Conservation (phyloP, 208 protist genomes). For the Naegleria fowleri region DNA sequence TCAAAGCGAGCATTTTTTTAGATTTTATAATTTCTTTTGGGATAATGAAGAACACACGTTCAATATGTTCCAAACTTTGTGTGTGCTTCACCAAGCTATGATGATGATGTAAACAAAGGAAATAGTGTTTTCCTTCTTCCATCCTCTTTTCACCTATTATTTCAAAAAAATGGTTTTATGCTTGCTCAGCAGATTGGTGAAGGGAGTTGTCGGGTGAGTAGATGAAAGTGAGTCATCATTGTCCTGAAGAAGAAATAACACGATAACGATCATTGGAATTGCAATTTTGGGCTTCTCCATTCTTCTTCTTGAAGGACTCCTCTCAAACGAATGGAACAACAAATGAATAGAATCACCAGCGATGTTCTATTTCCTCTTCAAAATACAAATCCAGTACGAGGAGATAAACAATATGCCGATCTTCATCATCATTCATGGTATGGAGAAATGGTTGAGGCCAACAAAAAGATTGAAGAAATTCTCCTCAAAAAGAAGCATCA, state of each 20-base stretch:
- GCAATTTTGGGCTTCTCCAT: not conserved
- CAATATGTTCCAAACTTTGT: too few species aligned
- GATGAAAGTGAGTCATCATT: not conserved
- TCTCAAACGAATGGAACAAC: not conserved
- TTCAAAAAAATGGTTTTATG: not conserved
- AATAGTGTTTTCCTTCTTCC: too few species aligned
- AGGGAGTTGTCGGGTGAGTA: not conserved
- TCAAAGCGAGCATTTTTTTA: not conserved
- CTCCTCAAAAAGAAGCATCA: not conserved
- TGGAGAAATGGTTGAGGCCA: not conserved
- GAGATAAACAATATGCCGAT: conserved; percentile 1
- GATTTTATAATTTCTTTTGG: too few species aligned
- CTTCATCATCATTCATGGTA: not conserved
- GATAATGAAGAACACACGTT: too few species aligned
- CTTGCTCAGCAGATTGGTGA: not conserved
- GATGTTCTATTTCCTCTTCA: not conserved
- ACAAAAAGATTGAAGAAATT: not conserved
- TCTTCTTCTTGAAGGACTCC: not conserved
- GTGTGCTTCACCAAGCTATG: too few species aligned
- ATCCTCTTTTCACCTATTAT: too few species aligned
- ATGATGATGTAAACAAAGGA: too few species aligned
- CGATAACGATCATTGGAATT: not conserved
- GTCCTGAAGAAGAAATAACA: not conserved
- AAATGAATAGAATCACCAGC: not conserved
- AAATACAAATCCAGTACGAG: not conserved